Conservation (phyloP, 345 rosid species). For the Populus pruinosa region DNA sequence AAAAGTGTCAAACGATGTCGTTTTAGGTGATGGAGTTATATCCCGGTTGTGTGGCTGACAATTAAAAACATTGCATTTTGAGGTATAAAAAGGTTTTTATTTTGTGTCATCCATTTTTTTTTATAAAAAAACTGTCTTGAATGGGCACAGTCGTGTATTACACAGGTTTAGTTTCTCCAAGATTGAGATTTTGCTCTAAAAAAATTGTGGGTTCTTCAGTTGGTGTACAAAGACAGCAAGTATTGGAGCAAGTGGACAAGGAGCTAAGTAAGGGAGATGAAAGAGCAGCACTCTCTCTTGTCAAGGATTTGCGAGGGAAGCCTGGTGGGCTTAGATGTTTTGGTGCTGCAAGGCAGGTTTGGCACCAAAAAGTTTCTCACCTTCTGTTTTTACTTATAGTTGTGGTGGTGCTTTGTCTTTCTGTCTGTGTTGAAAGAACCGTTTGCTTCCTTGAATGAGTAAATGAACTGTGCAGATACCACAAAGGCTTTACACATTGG, state of each 20-base stretch:
- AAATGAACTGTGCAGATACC: constrained; percentile 46
- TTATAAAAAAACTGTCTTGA: constrained; percentile 4
- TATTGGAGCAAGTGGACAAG: constrained; percentile 56
- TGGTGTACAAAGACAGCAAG: constrained; percentile 39
- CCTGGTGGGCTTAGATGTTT: constrained; percentile 76
- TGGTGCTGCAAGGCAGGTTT: constrained; percentile 76
- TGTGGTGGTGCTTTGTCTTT: not conserved
- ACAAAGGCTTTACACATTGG: constrained; percentile 78
- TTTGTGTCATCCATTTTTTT: not conserved
- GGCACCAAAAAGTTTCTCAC: not conserved
- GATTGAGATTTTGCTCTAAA: constrained; percentile 4
- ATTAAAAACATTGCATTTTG: not conserved
- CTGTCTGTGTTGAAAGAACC: not conserved
- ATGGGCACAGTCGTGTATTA: constrained; percentile 43
- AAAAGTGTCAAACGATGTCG: not conserved
- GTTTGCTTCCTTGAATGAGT: not conserved
- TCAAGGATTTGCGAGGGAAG: constrained; percentile 71
- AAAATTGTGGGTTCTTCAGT: constrained; percentile 43
- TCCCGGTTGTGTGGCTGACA: constrained; percentile 19
- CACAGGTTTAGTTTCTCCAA: constrained; percentile 25
- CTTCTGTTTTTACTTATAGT: not conserved
- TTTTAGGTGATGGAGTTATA: not conserved
- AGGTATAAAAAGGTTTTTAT: not conserved
- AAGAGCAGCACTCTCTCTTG: constrained; percentile 62
- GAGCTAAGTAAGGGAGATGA: constrained; percentile 76